phyloP scores from a whole-genome alignment of 2,329 filamentous ascomycete genomes.

The Falciphora oryzae region DNA sequence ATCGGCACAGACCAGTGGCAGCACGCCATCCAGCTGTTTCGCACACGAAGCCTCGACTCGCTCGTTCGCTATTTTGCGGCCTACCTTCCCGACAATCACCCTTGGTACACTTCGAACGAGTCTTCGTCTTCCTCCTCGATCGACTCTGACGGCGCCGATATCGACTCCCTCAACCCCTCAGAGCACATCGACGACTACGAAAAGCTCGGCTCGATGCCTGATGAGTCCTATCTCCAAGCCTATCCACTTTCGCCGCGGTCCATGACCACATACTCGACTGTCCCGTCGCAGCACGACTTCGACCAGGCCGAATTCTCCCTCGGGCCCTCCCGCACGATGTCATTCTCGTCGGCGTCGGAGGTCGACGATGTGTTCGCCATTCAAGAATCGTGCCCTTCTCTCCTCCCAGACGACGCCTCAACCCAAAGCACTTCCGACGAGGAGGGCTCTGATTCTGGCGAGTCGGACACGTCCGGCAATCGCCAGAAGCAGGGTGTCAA shows the following conservation, averaged over 20 bases:
- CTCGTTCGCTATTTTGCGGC: slow-evolving; percentile 55
- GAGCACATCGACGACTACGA: slow-evolving; percentile 35
- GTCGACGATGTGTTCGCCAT: slow-evolving; percentile 36
- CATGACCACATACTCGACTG: slow-evolving; percentile 40
- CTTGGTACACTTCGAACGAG: slow-evolving; percentile 31
- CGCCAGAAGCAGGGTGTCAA: slow-evolving; percentile 13
- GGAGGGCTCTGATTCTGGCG: slow-evolving; percentile 33
- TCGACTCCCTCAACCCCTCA: slow-evolving; percentile 26
- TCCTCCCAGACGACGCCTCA: slow-evolving; percentile 31
- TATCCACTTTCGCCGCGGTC: slow-evolving; percentile 40
- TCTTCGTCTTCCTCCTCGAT: slow-evolving; percentile 24
- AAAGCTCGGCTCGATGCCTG: slow-evolving; percentile 34
- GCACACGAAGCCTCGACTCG: slow-evolving; percentile 53
- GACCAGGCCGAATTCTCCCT: slow-evolving; percentile 28
- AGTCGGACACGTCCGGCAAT: slow-evolving; percentile 40
- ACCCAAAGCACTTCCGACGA: slow-evolving; percentile 41
- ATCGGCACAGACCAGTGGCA: slow-evolving; percentile 56
- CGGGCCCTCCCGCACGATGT: slow-evolving; percentile 42
- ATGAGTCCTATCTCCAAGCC: slow-evolving; percentile 36
- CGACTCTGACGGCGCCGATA: slow-evolving; percentile 31
- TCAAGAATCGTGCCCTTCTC: slow-evolving; percentile 19
- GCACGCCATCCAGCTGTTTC: slow-evolving; percentile 52
- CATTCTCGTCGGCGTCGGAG: slow-evolving; percentile 47
- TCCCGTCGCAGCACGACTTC: slow-evolving; percentile 29
- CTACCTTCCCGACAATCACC: slow-evolving; percentile 47